Percentiles rank a stretch among this genome's conserved stretches.
These are phyloP conservation scores for Neurospora terricola DNA, from an alignment of 495 filamentous ascomycete species.

Conservation along the genomic window DNA sequence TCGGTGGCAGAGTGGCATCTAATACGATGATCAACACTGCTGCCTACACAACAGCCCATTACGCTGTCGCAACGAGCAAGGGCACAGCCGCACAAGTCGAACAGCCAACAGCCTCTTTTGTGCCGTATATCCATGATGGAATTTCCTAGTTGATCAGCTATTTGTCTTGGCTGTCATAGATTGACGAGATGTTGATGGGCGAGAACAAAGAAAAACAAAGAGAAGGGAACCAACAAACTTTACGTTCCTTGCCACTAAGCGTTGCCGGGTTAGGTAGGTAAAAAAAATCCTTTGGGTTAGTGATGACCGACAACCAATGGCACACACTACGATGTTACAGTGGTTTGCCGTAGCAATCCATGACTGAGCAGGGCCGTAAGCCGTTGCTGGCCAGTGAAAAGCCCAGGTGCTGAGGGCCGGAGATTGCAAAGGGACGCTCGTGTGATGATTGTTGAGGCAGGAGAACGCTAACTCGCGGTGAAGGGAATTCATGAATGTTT, in stretches of 20 bases:
- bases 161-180: background rate
- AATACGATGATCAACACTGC: background rate
- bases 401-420: background rate
- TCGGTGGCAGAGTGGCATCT: background rate
- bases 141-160: background rate
- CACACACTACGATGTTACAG: background rate
- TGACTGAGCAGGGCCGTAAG: background rate
- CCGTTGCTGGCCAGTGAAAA: background rate
- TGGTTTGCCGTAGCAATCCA: background rate
- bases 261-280: background rate
- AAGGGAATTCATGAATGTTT: background rate
- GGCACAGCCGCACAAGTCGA: background rate
- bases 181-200: background rate
- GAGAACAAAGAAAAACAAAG: background rate
- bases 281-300: background rate
- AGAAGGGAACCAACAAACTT: background rate
- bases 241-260: background rate
- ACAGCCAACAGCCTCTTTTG: background rate
- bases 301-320: background rate
- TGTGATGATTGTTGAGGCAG: background rate
- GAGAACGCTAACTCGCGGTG: background rate
- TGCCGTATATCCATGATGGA: background rate
- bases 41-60: background rate
- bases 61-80: background rate
- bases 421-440: background rate